Base-by-base conservation (phyloP, 139 green algal species). In the Picochlorum sp. region DNA sequence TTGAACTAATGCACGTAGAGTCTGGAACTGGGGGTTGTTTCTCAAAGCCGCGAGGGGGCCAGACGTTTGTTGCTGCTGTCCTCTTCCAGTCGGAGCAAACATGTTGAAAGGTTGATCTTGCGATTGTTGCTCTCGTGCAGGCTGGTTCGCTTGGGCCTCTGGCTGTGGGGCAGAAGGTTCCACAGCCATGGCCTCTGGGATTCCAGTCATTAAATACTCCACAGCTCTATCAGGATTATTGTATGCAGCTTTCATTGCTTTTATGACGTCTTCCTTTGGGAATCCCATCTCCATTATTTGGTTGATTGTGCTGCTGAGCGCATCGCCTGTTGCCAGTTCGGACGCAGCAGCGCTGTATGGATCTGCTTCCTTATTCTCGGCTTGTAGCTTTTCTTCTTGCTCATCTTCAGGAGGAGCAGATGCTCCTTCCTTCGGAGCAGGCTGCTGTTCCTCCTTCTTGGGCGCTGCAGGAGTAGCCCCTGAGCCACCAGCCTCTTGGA, bases 201-300 rank as follows among this genome's bases (percentile, higher is more conserved):
- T 95, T 58, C 87, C 87, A 10, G 70, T 93, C 79, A 94, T 96
- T 9, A 98, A 75, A 68, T 98, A 99, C 79, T 99, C 93, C n/a
- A 99, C 93, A 13, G 93, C 93, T 7, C 93, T 75, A 39, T 99
- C 92, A 12, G 93, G 91, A 81, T 99, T 99, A 82, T 99, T 98
- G 82, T 91, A 99, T 9, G 93, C 93, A 3, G 93, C 92, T 3
- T 87, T 79, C 82, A 99, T 87, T 0, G 92, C 92, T 5, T 73
- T 68, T 35, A 82, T 50, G 8, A 94, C 84, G 49, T 94, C 61
- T 14, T 85, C 76, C 2, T 73, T 61, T 30, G 80, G 53, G 63
- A 96, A 96, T 33, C 91, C 91, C 89, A 99, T 99, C 37, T 97
- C 90, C 39, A 74, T 68, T 28, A 98, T 95, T 58, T 66, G 57